Base-by-base conservation (phyloP, 257 asterid species). In the Cinchona pubescens region DNA sequence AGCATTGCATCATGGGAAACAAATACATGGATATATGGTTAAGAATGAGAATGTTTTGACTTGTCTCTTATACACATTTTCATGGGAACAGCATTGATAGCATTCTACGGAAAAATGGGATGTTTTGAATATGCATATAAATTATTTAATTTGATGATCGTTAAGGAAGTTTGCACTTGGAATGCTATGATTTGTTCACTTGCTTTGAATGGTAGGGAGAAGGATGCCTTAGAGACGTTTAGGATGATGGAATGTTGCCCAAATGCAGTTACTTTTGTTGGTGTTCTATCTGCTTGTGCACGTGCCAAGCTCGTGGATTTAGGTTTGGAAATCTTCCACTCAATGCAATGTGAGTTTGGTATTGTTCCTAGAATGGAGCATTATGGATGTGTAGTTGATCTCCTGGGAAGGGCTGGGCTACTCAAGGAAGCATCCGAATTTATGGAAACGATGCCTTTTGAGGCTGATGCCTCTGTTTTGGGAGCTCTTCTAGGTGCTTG, bases 351-450 rank as follows among this genome's bases (percentile, higher is more conserved):
- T 60, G 85, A 87, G 59, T 88, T 82, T 63, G 71, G 73, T 68
- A 68, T 83, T 73, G 83, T 37, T 3, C 95, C 95, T 11, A 78
- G 40, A 71, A 92, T 92, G 97, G 95, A 90, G 78, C 97, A 94
- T 80, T 94, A 92, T 73, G 98, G 96, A 71, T 90, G 97, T 80
- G 86, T 92, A 32, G 95, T 90, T 63, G 97, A 94, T 89, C 94
- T 92, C 51, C 82, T 94, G 72, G 92, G 92, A 61, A 84, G 93
- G 85, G 96, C 97, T 10, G 97, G 95, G 49, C 82, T 88, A 40
- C 76, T 94, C 72, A 81, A 59, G 71, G 98, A 92, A 84, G 95
- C 97, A 3, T 79, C 83, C 67, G 91, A 86, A 48, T 86, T 88
- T 60, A 77, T 93, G 73, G 72, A 53, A 67, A 86, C 75, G 76